These are phyloP conservation scores for Coniochaeta pulveracea DNA, from an alignment of 2,329 filamentous ascomycete species.

Conservation along the genomic window DNA sequence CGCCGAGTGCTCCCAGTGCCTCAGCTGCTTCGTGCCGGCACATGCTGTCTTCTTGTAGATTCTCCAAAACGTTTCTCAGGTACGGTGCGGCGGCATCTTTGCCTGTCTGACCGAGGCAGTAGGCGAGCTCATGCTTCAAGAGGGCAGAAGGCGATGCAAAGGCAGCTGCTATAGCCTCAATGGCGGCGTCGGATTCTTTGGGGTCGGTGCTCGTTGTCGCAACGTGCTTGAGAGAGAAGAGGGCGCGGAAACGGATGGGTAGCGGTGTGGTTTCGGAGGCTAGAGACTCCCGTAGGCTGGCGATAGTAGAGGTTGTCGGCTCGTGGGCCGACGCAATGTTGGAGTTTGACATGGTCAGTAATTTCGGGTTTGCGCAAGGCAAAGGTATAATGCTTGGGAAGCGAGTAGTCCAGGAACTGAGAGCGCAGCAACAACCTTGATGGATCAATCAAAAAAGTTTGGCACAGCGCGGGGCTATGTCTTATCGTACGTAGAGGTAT, in stretches of 20 bases:
- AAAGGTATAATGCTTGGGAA: too few relatives aligned
- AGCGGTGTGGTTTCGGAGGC: constrained; percentile 73
- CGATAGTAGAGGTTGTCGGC: constrained; percentile 36
- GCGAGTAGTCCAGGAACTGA: too few relatives aligned
- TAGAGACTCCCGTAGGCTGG: constrained; percentile 61
- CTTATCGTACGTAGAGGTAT: too few relatives aligned
- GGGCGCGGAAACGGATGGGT: constrained; percentile 82
- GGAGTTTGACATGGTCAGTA: too few relatives aligned
- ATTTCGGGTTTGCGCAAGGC: too few relatives aligned
- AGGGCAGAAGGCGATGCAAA: constrained; percentile 79
- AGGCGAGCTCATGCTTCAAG: constrained; percentile 92
- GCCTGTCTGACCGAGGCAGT: constrained; percentile 86
- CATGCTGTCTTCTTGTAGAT: constrained; percentile 83
- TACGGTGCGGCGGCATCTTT: constrained; percentile 64
- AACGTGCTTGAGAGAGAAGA: constrained; percentile 95
- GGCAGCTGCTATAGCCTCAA: constrained; percentile 76
- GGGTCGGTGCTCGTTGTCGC: constrained; percentile 48
- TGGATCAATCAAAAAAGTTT: too few relatives aligned
- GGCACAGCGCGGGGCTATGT: too few relatives aligned
- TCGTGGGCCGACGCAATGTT: too few relatives aligned
- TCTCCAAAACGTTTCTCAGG: constrained; percentile 61
- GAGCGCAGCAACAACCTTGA: too few relatives aligned
- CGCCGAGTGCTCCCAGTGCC: constrained; percentile 79
- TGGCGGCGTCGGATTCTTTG: constrained; percentile 40
- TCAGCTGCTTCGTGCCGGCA: constrained; percentile 94